A percentile compares a stretch with the other conserved stretches of the same genome.
These are phyloP conservation scores for Lipomyces orientalis DNA, from an alignment of 805 yeast species.

Conservation along the genomic window DNA sequence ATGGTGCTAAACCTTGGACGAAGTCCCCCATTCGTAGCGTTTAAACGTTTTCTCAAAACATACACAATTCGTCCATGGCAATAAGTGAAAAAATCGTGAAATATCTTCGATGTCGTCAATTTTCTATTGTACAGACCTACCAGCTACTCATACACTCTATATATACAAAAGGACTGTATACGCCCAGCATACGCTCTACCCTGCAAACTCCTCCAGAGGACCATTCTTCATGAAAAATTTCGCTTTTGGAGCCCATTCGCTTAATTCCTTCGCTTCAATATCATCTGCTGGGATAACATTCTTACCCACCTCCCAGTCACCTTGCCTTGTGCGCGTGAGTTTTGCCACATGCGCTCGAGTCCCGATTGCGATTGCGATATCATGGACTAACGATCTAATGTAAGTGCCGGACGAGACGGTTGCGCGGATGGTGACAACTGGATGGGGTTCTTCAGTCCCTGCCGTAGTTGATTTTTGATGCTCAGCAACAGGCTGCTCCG, in stretches of 20 bases:
- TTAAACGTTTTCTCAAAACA: no score
- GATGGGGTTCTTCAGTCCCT: slow-evolving; percentile 16
- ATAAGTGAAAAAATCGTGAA: background rate
- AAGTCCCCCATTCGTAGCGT: no score
- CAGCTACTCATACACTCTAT: background rate
- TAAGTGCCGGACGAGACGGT: slow-evolving; percentile 95
- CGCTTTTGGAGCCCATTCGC: slow-evolving; percentile 61
- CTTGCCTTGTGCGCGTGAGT: slow-evolving; percentile 74
- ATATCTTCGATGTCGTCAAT: background rate
- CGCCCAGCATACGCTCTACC: background rate
- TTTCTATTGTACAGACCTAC: background rate
- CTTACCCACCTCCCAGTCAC: slow-evolving; percentile 78
- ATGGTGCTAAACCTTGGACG: no score
- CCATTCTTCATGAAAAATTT: slow-evolving; percentile 26
- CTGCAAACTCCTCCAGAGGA: slow-evolving; percentile 15
- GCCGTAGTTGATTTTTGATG: slow-evolving; percentile 3
- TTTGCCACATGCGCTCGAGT: slow-evolving; percentile 89
- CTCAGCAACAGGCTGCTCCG: background rate
- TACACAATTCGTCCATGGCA: no score
- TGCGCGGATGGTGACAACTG: slow-evolving; percentile 68
- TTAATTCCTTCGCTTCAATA: slow-evolving; percentile 64
- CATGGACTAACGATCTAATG: slow-evolving; percentile 87
- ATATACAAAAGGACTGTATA: background rate
- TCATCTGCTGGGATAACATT: slow-evolving; percentile 70
- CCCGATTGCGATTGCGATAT: slow-evolving; percentile 79